Evolutionary conservation across 2,329 filamentous ascomycete species (phyloP), one percentile per base, ranked within the genome.

Genomic region (Alternaria hordeiaustralica): DNA sequence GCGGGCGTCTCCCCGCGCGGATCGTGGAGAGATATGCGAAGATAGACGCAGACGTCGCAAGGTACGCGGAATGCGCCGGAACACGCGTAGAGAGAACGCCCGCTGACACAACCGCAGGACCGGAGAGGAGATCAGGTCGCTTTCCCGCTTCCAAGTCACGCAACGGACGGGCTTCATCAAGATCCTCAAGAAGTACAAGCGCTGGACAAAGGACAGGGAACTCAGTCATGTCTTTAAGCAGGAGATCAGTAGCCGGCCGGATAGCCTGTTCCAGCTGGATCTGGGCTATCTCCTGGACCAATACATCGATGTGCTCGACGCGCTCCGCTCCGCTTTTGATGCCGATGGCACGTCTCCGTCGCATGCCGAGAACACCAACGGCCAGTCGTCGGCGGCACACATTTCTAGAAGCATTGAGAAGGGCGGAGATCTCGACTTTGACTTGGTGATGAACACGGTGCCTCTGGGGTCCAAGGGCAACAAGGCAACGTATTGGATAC

Each of bases 171-270:
- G 91, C 5, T 94, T 96, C 72, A 87, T 88, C 59, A 96, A 96
- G 81, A 90, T 96, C 41, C 82, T 94, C 33, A 96, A 95, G 78
- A 96, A 96, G 77, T 95, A 96, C 81, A 84, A 90, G 86, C 94
- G 94, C 86, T 96, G 93, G 93, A 95, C 92, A 4, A 89, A 89
- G 44, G 94, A 92, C 21, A 84, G 84, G 6, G 84, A 86, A 0
- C 82, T 96, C 21, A 87, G 87, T 64, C 82, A 83, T 49, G 87
- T 89, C 23, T 92, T 96, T 79, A 88, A 87, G 64, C 85, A 89
- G 28, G 87, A 89, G 69, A 81, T 95, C 23, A 83, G 93, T 51
- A 83, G 84, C 54, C 84, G 88, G 58, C 89, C 88, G 5, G 91
- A 90, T 78, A 92, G 90, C 79, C 93, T 95, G 74, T 91, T 90